These are phyloP conservation scores for Hypoxylon sp. DNA, from an alignment of 2,329 filamentous ascomycete genomes.

Conservation along the genomic window DNA sequence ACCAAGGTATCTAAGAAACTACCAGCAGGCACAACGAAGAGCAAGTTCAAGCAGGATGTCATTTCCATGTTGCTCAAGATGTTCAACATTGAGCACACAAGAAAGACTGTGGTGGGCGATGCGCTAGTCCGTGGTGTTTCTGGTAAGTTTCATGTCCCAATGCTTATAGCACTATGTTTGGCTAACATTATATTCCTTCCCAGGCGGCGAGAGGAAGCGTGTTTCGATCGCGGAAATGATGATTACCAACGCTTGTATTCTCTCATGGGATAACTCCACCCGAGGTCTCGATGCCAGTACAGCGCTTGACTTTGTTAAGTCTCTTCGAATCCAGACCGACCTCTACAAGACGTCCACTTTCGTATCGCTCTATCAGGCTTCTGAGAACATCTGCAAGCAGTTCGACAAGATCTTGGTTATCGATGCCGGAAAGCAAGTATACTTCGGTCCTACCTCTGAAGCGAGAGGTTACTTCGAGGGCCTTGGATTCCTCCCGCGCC, in stretches of 20 bases:
- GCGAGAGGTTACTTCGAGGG: constrained; percentile 79
- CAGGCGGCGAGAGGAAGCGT: constrained; percentile 81
- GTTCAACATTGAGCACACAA: constrained; percentile 93
- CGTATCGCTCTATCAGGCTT: constrained; percentile 86
- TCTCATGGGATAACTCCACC: constrained; percentile 80
- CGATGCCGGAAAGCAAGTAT: constrained; percentile 77
- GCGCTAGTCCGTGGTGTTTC: constrained; percentile 81
- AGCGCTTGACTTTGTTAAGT: constrained; percentile 72
- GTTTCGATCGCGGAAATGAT: constrained; percentile 87
- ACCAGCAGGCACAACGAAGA: constrained; percentile 75
- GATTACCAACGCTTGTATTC: constrained; percentile 74
- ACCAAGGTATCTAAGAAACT: constrained; percentile 85
- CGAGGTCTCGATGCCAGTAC: constrained; percentile 74
- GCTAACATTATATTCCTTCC: too few species aligned
- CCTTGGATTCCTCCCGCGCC: constrained; percentile 77
- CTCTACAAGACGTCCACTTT: constrained; percentile 86
- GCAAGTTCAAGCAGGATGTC: constrained; percentile 79
- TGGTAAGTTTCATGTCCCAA: too few species aligned
- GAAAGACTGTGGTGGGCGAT: constrained; percentile 85
- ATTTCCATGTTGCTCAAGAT: constrained; percentile 81
- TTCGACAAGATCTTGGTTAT: constrained; percentile 89
- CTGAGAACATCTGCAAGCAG: constrained; percentile 79
- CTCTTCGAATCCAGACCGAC: constrained; percentile 81
- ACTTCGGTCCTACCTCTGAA: constrained; percentile 73
- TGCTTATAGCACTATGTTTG: too few species aligned